Conservation (phyloP, 257 asterid species). For the Salvia splendens region DNA sequence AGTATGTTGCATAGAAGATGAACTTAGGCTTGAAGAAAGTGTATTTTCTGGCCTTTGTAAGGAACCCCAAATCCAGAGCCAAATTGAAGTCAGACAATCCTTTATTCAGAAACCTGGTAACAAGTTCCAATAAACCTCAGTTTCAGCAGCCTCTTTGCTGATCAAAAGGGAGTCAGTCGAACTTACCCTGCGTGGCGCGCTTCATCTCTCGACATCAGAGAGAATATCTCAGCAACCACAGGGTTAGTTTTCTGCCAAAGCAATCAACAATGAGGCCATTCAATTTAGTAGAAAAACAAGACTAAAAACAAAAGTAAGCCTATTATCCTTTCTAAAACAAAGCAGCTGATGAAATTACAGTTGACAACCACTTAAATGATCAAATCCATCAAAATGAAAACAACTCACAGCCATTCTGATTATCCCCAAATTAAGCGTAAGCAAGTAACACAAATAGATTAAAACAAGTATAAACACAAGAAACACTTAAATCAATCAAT, state of each 20-base stretch:
- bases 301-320: too few species aligned
- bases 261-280: background rate
- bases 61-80: constrained; percentile 96
- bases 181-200: constrained; percentile 93
- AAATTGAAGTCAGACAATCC: constrained; percentile 87
- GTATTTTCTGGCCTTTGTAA: constrained; percentile 95
- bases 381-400: too few species aligned
- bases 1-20: constrained; percentile 66
- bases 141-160: background rate
- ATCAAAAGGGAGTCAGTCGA: constrained; percentile 3
- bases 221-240: constrained; percentile 92
- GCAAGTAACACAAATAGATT: background rate
- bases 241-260: constrained; percentile 88
- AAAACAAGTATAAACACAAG: background rate
- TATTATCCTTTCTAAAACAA: constrained; percentile 6
- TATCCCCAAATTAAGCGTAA: too few species aligned
- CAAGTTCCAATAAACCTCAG: constrained; percentile 3
- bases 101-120: constrained; percentile 78
- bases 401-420: background rate
- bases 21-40: constrained; percentile 98
- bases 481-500: background rate
- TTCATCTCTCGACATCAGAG: constrained; percentile 94
- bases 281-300: background rate
- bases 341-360: background rate
- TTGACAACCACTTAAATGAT: background rate